Evolutionary conservation across 2,329 filamentous ascomycete species (phyloP), one percentile per base, ranked within the genome.

Genomic region (Neofusicoccum cordaticola): DNA sequence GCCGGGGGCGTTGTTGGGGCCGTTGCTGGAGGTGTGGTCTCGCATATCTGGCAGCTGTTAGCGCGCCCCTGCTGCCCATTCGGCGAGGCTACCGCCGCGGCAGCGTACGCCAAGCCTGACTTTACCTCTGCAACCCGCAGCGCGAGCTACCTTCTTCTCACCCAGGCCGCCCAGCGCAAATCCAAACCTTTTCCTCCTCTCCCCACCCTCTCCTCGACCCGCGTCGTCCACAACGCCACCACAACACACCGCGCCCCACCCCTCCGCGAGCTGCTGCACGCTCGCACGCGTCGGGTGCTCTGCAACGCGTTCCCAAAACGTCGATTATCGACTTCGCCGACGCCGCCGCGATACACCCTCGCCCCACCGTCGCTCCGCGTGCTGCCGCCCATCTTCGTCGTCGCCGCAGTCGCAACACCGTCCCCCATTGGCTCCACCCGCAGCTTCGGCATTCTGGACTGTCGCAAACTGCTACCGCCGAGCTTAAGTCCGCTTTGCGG

Each of bases 171-270:
- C 53, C 53, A 58, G 53, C 48, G 35, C 45, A 52, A 62, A 62
- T 62, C 60, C 45, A 62, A 48, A 63, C 50, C 51, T 47, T 63
- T 69, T 70, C 71, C 67, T 67, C 69, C 70, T 60, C 68, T 72
- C 69, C 73, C 70, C 68, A 68, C 71, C 63, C 70, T 72, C 68
- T 70, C 69, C 68, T 70, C 66, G 63, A 69, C 68, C 66, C 68
- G 72, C 69, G 53, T 69, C 69, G 69, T 66, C 53, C 64, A 69
- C 66, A 67, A 73, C 70, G 52, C 70, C 70, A 69, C 67, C 60
- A 66, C 70, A 66, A 68, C 67, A 68, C 67, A 69, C 64, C 68
- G 51, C 68, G 19, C 13, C 19, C 42, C 17, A 19, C 13, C 31
- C 34, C 34, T 8, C 17, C 3, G 13, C 34, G 51, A 41, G 34